These are phyloP conservation scores for Candida frijolesensis DNA, from an alignment of 1,139 yeast species.

Conservation along the genomic window DNA sequence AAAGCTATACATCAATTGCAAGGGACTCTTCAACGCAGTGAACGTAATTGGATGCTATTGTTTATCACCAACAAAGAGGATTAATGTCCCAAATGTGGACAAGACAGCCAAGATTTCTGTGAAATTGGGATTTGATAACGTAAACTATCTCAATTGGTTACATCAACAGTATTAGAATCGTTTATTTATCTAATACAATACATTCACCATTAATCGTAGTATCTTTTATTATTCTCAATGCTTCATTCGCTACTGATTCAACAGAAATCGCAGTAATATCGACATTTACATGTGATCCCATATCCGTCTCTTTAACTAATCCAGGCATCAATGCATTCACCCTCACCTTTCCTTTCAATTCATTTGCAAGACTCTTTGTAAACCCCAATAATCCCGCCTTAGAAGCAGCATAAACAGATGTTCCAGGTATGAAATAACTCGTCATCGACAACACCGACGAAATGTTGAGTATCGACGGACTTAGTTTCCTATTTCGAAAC, in stretches of 20 bases:
- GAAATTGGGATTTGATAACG: conserved; percentile 1
- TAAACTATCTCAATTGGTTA: conserved; percentile 1
- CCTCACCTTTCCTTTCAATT: conserved; percentile 53
- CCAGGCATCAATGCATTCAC: conserved; percentile 78
- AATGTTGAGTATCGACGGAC: conserved; percentile 56
- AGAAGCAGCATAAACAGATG: conserved; percentile 76
- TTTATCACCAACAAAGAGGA: neutral
- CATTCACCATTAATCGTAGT: conserved; percentile 44
- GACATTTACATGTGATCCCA: conserved; percentile 44
- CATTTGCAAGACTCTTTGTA: conserved; percentile 63
- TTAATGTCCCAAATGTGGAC: neutral
- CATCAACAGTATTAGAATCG: neutral
- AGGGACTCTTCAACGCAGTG: neutral
- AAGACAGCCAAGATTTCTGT: neutral
- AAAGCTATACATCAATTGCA: neutral
- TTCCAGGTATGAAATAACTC: conserved; percentile 53
- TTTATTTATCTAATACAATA: conserved; percentile 17
- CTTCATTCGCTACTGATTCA: conserved; percentile 30
- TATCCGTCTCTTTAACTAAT: conserved; percentile 69
- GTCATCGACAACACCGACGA: conserved; percentile 67
- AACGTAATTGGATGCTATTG: neutral
- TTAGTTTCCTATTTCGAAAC: conserved; percentile 7
- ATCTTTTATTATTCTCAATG: conserved; percentile 31
- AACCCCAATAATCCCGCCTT: conserved; percentile 80
- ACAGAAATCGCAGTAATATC: conserved; percentile 19